Base-by-base conservation (phyloP, 2,329 filamentous ascomycete genomes). In the Teratosphaeria epicoccoides region DNA sequence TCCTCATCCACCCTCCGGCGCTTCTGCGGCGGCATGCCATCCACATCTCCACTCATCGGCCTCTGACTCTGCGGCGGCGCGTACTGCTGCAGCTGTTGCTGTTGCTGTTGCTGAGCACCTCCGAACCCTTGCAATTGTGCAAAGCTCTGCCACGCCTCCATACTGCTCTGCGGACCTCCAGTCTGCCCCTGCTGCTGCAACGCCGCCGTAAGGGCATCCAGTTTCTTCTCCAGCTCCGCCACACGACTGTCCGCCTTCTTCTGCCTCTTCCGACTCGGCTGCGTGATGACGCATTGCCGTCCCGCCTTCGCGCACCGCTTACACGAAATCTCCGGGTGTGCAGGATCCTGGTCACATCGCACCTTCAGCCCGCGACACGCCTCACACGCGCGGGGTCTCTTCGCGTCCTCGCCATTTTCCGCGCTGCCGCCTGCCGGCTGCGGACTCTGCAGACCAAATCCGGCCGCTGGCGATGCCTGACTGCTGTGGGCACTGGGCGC, bases 221-320 rank as follows among this genome's bases (percentile, higher is more conserved):
- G 91, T 73, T 94, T 94, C 75, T 85, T 88, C 74, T 95, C 89
- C 49, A 96, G 76, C 73, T 95, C 89, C 7, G 88, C 85, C 11
- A 96, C 89, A 49, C 88, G 79, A 58, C 82, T 91, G 66, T 95
- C 90, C 50, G 87, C 89, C 75, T 95, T 95, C 75, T 91, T 95
- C 73, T 91, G 87, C 44, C 89, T 78, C 71, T 94, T 95, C 40
- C 88, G 71, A 12, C 76, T 81, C 0, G 81, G 87, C 56, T 82
- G 80, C 1, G 88, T 94, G 55, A 90, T 83, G 40, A 90, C 72
- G 65, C 89, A 95, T 56, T 76, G 76, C 33, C 88, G 76, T n/a
- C 82, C 81, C 2, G 88, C 86, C 70, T 94, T 95, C 48, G 80
- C 79, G 67, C 89, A 95, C 57, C 89, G 80, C 66, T 70, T 71